phyloP scores from a whole-genome alignment of 345 rosid species.

The Carallia pectinifolia region DNA sequence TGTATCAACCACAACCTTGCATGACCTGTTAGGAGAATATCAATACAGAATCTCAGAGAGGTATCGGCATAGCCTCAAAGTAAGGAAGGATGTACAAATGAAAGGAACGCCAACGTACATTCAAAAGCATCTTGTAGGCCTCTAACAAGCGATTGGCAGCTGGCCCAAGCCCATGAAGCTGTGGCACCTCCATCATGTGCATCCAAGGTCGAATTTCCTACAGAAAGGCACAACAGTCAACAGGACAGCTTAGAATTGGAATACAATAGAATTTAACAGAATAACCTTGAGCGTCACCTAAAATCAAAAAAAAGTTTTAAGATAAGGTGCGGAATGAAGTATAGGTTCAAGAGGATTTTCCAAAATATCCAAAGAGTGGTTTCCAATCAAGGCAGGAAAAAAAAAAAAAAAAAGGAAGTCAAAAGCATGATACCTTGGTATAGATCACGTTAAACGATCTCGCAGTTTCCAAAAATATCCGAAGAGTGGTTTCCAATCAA shows the following conservation, averaged over 20 bases:
- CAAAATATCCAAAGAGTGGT: neutral
- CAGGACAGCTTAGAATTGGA: neutral
- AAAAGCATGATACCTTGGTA: conserved; percentile 60
- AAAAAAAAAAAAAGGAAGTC: neutral
- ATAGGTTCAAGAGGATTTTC: neutral
- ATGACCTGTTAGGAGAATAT: no score
- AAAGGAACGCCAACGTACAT: conserved; percentile 41
- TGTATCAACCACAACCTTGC: no score
- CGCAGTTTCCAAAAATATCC: conserved; percentile 78
- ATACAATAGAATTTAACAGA: neutral
- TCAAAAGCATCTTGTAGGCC: conserved; percentile 96
- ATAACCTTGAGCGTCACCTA: neutral
- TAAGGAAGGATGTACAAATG: no score
- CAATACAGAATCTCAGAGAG: no score
- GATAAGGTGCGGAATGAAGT: neutral
- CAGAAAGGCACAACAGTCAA: neutral
- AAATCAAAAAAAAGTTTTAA: neutral
- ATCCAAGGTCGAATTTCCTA: conserved; percentile 99
- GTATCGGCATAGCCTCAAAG: no score
- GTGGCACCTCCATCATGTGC: conserved; percentile 99
- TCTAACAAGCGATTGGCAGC: conserved; percentile 96
- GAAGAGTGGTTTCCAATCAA: neutral
- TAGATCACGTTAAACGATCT: conserved; percentile 86
- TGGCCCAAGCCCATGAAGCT: conserved; percentile 97
- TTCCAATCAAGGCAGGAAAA: conserved; percentile 3